Percentiles rank a stretch among this genome's conserved stretches.
phyloP scores from a whole-genome alignment of 148 eudicot species.

The Fagopyrum homotropicum region DNA sequence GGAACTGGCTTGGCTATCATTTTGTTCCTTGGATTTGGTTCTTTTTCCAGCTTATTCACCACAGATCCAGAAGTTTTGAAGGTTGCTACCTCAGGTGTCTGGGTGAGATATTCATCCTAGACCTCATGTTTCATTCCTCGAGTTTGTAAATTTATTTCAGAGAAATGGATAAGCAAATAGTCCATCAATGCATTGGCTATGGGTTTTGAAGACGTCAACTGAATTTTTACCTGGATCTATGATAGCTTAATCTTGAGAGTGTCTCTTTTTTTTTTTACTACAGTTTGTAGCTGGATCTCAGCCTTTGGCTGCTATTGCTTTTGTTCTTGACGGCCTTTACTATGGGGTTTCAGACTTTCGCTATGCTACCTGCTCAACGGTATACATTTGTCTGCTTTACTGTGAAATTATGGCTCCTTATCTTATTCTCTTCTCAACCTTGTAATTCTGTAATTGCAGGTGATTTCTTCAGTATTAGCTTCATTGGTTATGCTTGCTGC shows the following conservation, averaged over 20 bases:
- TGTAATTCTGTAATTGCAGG: constrained; percentile 31
- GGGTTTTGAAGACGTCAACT: not conserved
- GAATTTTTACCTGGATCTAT: not conserved
- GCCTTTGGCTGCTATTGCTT: constrained; percentile 87
- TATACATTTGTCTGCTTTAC: constrained; percentile 18
- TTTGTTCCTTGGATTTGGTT: constrained; percentile 64
- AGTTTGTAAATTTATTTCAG: not conserved
- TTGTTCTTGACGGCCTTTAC: constrained; percentile 91
- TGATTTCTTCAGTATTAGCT: constrained; percentile 54
- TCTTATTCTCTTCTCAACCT: constrained; percentile 2
- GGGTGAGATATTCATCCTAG: constrained; percentile 39
- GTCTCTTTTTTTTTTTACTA: not conserved
- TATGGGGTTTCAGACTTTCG: constrained; percentile 91
- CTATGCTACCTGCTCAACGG: constrained; percentile 92
- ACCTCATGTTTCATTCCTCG: not conserved
- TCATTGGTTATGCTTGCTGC: constrained; percentile 53
- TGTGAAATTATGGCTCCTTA: not conserved
- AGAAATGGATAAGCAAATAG: too few relatives aligned
- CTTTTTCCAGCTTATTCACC: constrained; percentile 49
- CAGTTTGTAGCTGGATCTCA: constrained; percentile 97
- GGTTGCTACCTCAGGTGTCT: constrained; percentile 67
- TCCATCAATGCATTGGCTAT: not conserved
- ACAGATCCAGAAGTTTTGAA: constrained; percentile 58
- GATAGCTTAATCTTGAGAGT: not conserved
- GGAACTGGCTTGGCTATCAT: constrained; percentile 59